Evolutionary conservation across 2,329 filamentous ascomycete species (phyloP), one percentile per base, ranked within the genome.

Genomic region (Sordariomycetes sp.): DNA sequence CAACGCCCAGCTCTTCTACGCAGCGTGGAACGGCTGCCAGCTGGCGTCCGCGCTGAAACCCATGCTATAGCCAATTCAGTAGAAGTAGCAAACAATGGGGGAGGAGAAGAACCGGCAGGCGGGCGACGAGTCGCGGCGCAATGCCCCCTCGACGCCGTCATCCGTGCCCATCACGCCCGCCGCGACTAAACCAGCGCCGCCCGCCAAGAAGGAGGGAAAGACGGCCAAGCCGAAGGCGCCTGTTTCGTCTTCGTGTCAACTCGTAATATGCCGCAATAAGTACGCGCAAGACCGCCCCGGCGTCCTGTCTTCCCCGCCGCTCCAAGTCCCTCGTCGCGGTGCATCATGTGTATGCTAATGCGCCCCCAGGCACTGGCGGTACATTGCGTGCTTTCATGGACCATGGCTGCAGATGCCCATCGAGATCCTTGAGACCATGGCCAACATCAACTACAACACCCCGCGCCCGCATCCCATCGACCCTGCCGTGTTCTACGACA

Each of bases 371-470:
- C 87, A 92, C 72, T 92, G 88, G 89, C 81, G 84, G 61, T 89
- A 90, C 68, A 90, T 94, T 59, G 90, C 87, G 24, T 87, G 85
- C 32, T 94, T 89, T 65, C 85, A 91, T 66, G 89, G 89, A 25
- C 84, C 87, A 62, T 94, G 89, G 89, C 80, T 91, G 15, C 85
- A 90, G 69, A 76, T 92, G 58, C 86, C 88, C 22, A 80, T 84
- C 61, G 88, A 92, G 69, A 81, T 90, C 58, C 83, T 95, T 70
- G 86, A 91, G 68, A 83, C 80, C 54, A 79, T 94, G 55, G 88
- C 88, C 57, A 83, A 89, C 71, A 84, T 82, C 68, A 94, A 92
- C 72, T 91, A 86, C 73, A 84, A 86, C 62, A 84, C 86, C 62
- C 85, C 86, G 17, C 81, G 84, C 32, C 89, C 89, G 10, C 85